Conservation (phyloP, 176 grass and related monocot species). For the Bromus sterilis region DNA sequence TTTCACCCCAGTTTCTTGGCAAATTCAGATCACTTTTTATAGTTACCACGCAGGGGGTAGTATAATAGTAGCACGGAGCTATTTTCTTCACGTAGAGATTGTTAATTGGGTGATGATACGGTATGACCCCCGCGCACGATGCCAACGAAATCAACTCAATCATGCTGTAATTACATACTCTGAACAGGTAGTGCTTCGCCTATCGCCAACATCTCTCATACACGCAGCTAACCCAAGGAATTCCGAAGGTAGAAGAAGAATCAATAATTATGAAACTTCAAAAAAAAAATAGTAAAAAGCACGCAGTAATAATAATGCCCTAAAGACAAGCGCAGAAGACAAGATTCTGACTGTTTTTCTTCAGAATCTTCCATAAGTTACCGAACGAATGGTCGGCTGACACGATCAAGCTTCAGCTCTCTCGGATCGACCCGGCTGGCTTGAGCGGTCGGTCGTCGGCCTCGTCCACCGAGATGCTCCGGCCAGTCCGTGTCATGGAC, state of each 20-base stretch:
- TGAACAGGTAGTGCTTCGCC: neutral
- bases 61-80: neutral
- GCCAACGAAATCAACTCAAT: neutral
- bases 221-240: slow-evolving; percentile 21
- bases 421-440: slow-evolving; percentile 19
- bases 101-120: neutral
- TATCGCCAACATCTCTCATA: slow-evolving; percentile 6
- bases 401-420: slow-evolving; percentile 7
- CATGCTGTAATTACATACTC: slow-evolving; percentile 23
- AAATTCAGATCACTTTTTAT: neutral
- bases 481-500: neutral
- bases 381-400: neutral
- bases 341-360: neutral
- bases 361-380: slow-evolving; percentile 26
- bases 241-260: neutral
- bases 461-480: slow-evolving; percentile 46
- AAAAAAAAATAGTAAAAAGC: slow-evolving; percentile 23
- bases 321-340: neutral
- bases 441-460: slow-evolving; percentile 56
- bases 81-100: neutral
- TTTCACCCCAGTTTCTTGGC: neutral
- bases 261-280: slow-evolving; percentile 22
- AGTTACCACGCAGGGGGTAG: neutral
- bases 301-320: slow-evolving; percentile 11
- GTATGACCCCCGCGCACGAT: neutral